Conservation (phyloP, 345 rosid species). For the Acer negundo region DNA sequence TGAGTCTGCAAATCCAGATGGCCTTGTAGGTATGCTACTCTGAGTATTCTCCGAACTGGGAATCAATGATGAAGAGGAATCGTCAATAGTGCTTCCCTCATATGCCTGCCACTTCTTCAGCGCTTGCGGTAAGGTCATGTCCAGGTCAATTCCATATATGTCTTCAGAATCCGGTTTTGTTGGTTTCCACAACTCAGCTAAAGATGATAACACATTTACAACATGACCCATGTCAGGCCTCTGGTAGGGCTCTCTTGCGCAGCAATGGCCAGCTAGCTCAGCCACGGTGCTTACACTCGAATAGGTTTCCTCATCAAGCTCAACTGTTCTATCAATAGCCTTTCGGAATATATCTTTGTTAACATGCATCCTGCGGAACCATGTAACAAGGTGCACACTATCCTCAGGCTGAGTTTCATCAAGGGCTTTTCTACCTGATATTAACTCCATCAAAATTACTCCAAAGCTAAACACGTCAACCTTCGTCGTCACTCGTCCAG, state of each 20-base stretch:
- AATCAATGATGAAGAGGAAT: slow-evolving; percentile 14
- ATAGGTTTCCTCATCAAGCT: slow-evolving; percentile 33
- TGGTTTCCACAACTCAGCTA: slow-evolving; percentile 41
- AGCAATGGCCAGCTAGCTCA: slow-evolving; percentile 41
- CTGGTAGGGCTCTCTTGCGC: slow-evolving; percentile 31
- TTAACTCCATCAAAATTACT: slow-evolving; percentile 47
- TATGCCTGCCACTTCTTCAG: slow-evolving; percentile 43
- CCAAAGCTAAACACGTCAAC: slow-evolving; percentile 48
- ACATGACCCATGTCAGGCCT: slow-evolving; percentile 52
- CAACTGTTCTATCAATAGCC: slow-evolving; percentile 33
- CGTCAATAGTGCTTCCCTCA: slow-evolving; percentile 27
- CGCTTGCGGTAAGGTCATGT: slow-evolving; percentile 33
- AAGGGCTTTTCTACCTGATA: slow-evolving; percentile 44
- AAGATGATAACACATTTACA: slow-evolving; percentile 40
- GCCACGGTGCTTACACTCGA: slow-evolving; percentile 40
- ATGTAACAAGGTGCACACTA: slow-evolving; percentile 36
- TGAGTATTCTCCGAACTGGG: slow-evolving; percentile 40
- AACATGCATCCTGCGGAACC: slow-evolving; percentile 40
- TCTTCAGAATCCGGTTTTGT: slow-evolving; percentile 38
- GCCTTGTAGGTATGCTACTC: slow-evolving; percentile 40
- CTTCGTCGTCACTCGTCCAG: slow-evolving; percentile 36
- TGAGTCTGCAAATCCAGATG: slow-evolving; percentile 44
- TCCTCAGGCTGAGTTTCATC: slow-evolving; percentile 46
- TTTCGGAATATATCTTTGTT: slow-evolving; percentile 25
- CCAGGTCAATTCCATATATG: slow-evolving; percentile 38